Conservation (phyloP, 176 grass and related monocot genomes). For the Coix lacrymajobi region DNA sequence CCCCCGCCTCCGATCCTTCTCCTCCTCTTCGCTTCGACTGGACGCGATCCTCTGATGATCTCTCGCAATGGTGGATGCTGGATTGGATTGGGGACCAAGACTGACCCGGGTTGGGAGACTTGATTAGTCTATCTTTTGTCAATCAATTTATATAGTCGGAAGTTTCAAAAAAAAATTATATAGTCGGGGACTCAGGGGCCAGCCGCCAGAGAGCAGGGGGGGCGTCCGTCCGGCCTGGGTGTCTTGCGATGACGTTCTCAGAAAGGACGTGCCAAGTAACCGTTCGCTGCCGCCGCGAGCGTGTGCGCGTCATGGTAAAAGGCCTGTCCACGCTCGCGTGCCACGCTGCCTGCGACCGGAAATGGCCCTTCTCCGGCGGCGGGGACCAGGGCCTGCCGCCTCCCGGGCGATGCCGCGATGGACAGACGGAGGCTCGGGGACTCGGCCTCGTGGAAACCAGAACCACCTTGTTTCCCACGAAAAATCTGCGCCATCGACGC, state of each 20-base stretch:
- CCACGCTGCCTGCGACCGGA: background rate
- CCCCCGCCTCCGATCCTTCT: background rate
- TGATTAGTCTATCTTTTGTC: background rate
- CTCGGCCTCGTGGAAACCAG: too few relatives aligned
- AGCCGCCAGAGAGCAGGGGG: background rate
- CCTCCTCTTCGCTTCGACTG: background rate
- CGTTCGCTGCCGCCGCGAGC: background rate
- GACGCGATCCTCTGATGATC: background rate
- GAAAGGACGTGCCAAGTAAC: background rate
- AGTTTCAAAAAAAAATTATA: too few relatives aligned
- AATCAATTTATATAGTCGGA: background rate
- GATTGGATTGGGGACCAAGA: conserved; percentile 6
- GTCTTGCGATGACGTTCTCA: background rate
- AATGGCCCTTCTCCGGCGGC: background rate
- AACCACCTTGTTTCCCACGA: background rate
- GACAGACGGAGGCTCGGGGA: background rate
- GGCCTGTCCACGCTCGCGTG: background rate
- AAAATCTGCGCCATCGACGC: background rate
- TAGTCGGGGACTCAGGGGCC: background rate
- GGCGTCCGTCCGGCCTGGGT: background rate
- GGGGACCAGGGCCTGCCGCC: background rate
- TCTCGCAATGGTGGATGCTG: background rate
- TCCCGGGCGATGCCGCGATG: background rate
- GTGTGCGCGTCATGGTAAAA: background rate
- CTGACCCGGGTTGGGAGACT: background rate